Conservation (phyloP, 2,329 filamentous ascomycete genomes). For the Penicillium griseofulvum region DNA sequence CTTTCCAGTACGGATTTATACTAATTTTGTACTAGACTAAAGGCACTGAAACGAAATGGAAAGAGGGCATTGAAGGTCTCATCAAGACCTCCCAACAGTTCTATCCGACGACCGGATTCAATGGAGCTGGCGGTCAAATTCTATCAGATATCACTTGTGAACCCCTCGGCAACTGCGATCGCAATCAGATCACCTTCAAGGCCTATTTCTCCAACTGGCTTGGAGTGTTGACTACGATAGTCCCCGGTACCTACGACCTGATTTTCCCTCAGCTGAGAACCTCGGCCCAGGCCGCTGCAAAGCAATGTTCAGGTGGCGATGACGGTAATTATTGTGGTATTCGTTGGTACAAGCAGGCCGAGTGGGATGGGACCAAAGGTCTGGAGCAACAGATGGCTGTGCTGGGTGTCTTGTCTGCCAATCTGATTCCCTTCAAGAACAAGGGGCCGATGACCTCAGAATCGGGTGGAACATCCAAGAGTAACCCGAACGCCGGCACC, state of each 20-base stretch:
- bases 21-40: slow-evolving; percentile 35
- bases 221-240: slow-evolving; percentile 60
- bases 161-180: slow-evolving; percentile 58
- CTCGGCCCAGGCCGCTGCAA: slow-evolving; percentile 60
- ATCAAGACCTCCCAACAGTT: slow-evolving; percentile 53
- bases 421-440: slow-evolving; percentile 27
- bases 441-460: slow-evolving; percentile 44
- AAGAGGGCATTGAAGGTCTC: slow-evolving; percentile 55
- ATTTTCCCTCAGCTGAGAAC: slow-evolving; percentile 60
- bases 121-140: slow-evolving; percentile 47
- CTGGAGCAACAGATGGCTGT: slow-evolving; percentile 46
- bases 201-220: slow-evolving; percentile 69
- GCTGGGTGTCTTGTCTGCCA: slow-evolving; percentile 35
- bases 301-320: slow-evolving; percentile 60
- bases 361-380: slow-evolving; percentile 36
- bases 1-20: background rate
- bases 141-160: slow-evolving; percentile 71
- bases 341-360: slow-evolving; percentile 39
- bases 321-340: slow-evolving; percentile 57
- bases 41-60: slow-evolving; percentile 52
- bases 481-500: slow-evolving; percentile 45
- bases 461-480: slow-evolving; percentile 59
- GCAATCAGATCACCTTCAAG: slow-evolving; percentile 73
- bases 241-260: slow-evolving; percentile 54
- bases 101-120: slow-evolving; percentile 46